Evolutionary conservation across 1,284 basidiomycete genomes (phyloP), one percentile per base, ranked within the genome.

Genomic region (Leccinum insigne): DNA sequence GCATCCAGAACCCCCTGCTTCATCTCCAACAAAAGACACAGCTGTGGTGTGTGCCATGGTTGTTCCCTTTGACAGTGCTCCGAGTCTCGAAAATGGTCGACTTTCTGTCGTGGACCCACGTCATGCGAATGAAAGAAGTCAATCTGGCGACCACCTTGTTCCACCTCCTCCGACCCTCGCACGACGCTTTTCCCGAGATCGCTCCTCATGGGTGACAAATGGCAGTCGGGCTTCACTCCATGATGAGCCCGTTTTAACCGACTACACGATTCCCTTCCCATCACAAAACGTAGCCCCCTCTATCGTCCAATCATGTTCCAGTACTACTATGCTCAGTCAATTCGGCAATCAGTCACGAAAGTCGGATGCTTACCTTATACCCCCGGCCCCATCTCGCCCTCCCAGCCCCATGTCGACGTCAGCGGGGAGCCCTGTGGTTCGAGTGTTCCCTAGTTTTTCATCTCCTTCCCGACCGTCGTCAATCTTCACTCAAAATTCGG

Each of bases 91-190:
- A 21, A 13, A 21, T 52, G 49, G 21, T 23, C 49, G 13, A 8
- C 18, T 18, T 52, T 52, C n/a, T 52, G 49, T 10, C n/a, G 44
- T 47, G n/a, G 44, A 47, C 44, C n/a, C 18, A 52, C 49, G 21
- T 52, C 13, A 52, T 13, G 18, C 8, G 18, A 21, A 13, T 8
- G 49, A 52, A 47, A 75, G 72, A 58, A 71, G 75, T 13, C 63
- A 47, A 10, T 73, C 72, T 56, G 74, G 72, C 6, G 4, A 18
- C 47, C 73, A 75, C 29, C 73, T 77, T 23, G 4, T 38, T 2
- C 69, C 71, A 13, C 23, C 54, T 32, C 62, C 72, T 23, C 67
- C 66, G 10, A 7, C 64, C 18, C 5, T 49, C 47, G 58, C 62
- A 59, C 64, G 66, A 35, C 65, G 54, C 23, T 35, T 49, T 56